These are phyloP conservation scores for Sicyos edulis DNA, from an alignment of 306 rosid species.

Conservation along the genomic window DNA sequence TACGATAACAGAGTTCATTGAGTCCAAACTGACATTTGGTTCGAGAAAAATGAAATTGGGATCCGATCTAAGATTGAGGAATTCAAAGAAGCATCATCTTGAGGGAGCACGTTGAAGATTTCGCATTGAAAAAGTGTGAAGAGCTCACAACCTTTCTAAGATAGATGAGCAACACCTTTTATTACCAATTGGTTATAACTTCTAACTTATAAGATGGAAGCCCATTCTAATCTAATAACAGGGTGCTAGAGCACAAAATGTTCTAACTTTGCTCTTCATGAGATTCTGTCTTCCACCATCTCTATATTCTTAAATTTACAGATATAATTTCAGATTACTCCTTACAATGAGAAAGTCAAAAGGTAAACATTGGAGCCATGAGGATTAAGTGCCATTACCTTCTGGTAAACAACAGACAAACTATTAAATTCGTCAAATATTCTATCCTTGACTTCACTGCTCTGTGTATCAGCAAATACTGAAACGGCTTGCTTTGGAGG, in stretches of 20 bases:
- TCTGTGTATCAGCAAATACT: conserved; percentile 98
- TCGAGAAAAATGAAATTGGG: no score
- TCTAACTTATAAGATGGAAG: no score
- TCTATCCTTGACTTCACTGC: conserved; percentile 96
- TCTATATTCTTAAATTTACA: conserved; percentile 1
- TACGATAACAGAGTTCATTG: no score
- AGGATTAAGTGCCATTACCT: conserved; percentile 42
- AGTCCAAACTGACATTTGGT: no score
- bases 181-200: no score
- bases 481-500: conserved; percentile 99
- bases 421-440: conserved; percentile 96
- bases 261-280: neutral
- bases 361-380: neutral
- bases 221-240: neutral
- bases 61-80: no score
- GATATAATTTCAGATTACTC: neutral
- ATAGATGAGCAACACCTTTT: no score
- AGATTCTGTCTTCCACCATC: neutral
- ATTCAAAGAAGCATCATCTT: no score
- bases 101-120: no score
- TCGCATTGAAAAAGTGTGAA: no score
- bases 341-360: neutral
- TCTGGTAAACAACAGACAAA: conserved; percentile 86
- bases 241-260: neutral
- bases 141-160: no score